Evolutionary conservation across 2,329 filamentous ascomycete genomes (phyloP).

Genomic region (Aotearoamyces nothofagi): DNA sequence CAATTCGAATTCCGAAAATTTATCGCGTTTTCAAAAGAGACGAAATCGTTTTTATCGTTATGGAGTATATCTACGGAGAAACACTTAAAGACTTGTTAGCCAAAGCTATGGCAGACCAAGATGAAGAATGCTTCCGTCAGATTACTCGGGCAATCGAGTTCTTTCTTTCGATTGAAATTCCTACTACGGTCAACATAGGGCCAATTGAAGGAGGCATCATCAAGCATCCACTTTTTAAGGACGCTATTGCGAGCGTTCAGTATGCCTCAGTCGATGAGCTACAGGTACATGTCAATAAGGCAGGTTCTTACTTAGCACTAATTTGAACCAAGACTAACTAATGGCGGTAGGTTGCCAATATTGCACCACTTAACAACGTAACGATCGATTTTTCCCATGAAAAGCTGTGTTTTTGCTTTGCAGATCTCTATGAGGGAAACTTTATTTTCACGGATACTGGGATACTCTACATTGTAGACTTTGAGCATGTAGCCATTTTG

Average conservation of each 20-base stretch:
- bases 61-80: constrained; percentile 3
- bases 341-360: constrained; percentile 2
- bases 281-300: constrained; percentile 1
- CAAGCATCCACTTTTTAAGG: constrained; percentile 7
- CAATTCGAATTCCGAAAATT: constrained; percentile 5
- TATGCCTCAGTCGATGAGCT: constrained; percentile 2
- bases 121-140: constrained; percentile 2
- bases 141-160: constrained; percentile 6
- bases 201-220: constrained; percentile 5
- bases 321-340: not conserved
- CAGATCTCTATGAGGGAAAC: constrained; percentile 6
- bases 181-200: constrained; percentile 2
- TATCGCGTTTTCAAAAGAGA: constrained; percentile 4
- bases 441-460: constrained; percentile 3
- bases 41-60: constrained; percentile 4
- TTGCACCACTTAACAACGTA: not conserved
- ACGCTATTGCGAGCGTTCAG: constrained; percentile 1
- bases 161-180: constrained; percentile 6
- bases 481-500: constrained; percentile 3
- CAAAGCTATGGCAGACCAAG: constrained; percentile 2
- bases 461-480: constrained; percentile 5
- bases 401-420: constrained; percentile 5
- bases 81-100: constrained; percentile 3
- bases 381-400: constrained; percentile 4
- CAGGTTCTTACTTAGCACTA: not conserved